A percentile compares a stretch with the other conserved stretches of the same genome.
Conservation (phyloP, 352 stramenopile species). For the Discostella stelligera region DNA sequence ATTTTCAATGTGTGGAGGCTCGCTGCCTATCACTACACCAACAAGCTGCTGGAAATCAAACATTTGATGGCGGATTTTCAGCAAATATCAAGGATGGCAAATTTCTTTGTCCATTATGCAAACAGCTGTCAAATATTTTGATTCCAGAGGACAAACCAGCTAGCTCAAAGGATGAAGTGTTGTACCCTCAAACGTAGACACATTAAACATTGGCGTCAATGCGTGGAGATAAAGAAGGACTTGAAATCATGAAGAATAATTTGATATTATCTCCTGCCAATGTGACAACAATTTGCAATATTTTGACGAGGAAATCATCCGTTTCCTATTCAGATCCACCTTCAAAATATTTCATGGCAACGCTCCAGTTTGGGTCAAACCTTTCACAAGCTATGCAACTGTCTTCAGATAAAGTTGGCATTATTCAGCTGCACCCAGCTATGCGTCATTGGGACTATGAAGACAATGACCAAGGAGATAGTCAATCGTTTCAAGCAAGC, state of each 20-base stretch:
- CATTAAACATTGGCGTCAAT: constrained; percentile 19
- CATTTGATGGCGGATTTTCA: constrained; percentile 90
- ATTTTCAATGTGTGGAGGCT: constrained; percentile 92
- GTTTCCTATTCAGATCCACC: constrained; percentile 29
- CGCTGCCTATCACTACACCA: constrained; percentile 93
- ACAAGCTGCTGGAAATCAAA: constrained; percentile 88
- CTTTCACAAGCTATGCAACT: constrained; percentile 77
- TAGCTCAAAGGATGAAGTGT: constrained; percentile 12
- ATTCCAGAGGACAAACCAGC: constrained; percentile 82
- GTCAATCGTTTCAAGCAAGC: constrained; percentile 3
- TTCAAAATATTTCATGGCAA: constrained; percentile 46
- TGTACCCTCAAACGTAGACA: constrained; percentile 13
- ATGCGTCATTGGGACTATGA: constrained; percentile 80
- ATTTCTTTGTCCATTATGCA: constrained; percentile 95
- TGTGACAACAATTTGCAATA: constrained; percentile 37
- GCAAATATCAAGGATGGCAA: constrained; percentile 95
- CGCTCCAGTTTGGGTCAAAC: constrained; percentile 67
- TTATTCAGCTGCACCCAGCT: constrained; percentile 60
- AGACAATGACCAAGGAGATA: constrained; percentile 49
- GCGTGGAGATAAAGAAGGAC: constrained; percentile 51
- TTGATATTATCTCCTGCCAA: constrained; percentile 27
- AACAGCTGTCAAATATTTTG: constrained; percentile 95
- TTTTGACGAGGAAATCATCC: constrained; percentile 32
- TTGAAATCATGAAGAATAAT: constrained; percentile 51
- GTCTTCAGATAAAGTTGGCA: constrained; percentile 57